phyloP scores from a whole-genome alignment of 129 eudicot species.

The Kitagawia praeruptora region DNA sequence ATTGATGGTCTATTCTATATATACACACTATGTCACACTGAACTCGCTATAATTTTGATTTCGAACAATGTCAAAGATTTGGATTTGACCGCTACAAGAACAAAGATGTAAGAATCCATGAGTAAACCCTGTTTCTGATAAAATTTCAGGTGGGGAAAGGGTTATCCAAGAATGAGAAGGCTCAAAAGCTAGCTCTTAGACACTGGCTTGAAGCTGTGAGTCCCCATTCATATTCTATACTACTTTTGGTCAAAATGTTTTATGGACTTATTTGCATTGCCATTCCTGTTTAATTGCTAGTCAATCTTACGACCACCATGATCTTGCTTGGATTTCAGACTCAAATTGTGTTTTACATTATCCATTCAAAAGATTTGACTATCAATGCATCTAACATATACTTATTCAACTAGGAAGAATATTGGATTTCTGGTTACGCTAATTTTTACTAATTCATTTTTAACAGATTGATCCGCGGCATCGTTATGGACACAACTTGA shows the following conservation, averaged over 20 bases:
- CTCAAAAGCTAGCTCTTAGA: slow-evolving; percentile 65
- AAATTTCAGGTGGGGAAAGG: slow-evolving; percentile 73
- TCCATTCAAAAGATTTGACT: not conserved
- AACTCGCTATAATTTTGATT: not conserved
- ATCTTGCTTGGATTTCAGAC: not conserved
- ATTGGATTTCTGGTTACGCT: not conserved
- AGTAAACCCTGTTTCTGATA: not conserved
- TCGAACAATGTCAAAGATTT: not conserved
- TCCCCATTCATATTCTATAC: not conserved
- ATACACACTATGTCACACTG: not conserved
- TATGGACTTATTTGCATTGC: not conserved
- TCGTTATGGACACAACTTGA: slow-evolving; percentile 76
- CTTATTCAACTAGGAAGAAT: slow-evolving; percentile 6
- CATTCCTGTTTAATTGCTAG: slow-evolving; percentile 1
- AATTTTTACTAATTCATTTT: not conserved
- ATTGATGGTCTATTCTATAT: not conserved
- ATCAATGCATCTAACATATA: not conserved
- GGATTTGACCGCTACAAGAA: not conserved
- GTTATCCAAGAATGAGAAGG: slow-evolving; percentile 60
- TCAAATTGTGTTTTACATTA: not conserved
- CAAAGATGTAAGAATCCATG: not conserved
- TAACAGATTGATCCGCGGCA: slow-evolving; percentile 73
- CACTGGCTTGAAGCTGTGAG: slow-evolving; percentile 99
- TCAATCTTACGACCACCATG: not conserved
- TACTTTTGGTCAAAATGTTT: not conserved